Evolutionary conservation across 495 filamentous ascomycete species (phyloP), one percentile per base, ranked within the genome.

Genomic region (Terfezia boudieri): DNA sequence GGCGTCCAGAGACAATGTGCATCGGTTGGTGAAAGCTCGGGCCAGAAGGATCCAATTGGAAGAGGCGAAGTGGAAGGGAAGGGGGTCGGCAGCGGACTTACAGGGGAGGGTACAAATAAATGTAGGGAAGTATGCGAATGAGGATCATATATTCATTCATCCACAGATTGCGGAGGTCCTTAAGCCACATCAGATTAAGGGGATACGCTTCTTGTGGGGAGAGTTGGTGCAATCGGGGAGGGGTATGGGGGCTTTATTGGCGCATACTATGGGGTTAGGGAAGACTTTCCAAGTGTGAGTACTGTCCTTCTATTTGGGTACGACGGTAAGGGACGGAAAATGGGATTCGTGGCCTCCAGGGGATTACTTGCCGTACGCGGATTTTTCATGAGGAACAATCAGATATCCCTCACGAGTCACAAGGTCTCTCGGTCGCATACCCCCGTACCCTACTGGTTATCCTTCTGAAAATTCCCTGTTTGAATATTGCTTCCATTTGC

Each of bases 221-320:
- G 81, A 92, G 56, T 64, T 94, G 23, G 78, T 86, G 8, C 71
- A 72, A 36, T 64, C 62, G 4, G 69, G 69, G 23, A 77, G 83
- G 63, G 12, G 22, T 23, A 51, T 22, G 49, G 88, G 88, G 7
- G 92, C 85, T 60, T 70, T 95, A 3, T 74, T 96, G 35, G 85
- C 88, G 2, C 88, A 94, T 64, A 85, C 84, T 1, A 94, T 94
- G 89, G 88, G 88, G 2, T 67, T 96, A 14, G 88, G 88, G 12
- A 96, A 96, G 67, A 94, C 89, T 0, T 83, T 94, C 77, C 89
- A 94, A 62, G 72, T 81, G 71, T 76, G 67, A 69, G 75, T 77
- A 23, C 17, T 50, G 17, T 57, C 36, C 32, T 49, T 43, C 43
- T 5, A 58, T 55, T 50, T 12, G 23, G 26, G 26, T 32, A 32